phyloP scores from a whole-genome alignment of 2,329 filamentous ascomycete species.

The Fusarium verrucosum region DNA sequence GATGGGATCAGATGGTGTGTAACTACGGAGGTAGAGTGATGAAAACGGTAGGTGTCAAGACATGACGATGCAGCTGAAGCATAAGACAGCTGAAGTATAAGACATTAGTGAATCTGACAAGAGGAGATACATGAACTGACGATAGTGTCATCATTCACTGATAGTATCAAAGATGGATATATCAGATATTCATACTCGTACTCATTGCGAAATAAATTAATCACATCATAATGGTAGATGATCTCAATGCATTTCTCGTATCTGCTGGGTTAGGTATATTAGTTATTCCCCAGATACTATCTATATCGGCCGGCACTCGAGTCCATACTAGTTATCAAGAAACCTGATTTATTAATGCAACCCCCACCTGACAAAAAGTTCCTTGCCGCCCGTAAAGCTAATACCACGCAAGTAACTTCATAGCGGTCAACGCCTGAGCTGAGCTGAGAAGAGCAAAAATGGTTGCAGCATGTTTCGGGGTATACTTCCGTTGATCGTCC shows the following conservation, averaged over 20 bases:
- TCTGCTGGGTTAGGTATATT: slow-evolving; percentile 9
- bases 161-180: background rate
- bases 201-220: background rate
- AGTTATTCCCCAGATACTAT: slow-evolving; percentile 15
- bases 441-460: background rate
- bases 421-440: slow-evolving; percentile 11
- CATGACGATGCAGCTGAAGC: slow-evolving; percentile 13
- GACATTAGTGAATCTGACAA: background rate
- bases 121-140: background rate
- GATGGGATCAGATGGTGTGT: slow-evolving; percentile 19
- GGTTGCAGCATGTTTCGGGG: slow-evolving; percentile 16
- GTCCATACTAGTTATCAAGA: slow-evolving; percentile 9
- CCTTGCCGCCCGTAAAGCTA: background rate
- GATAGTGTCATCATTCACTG: too few relatives aligned
- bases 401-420: background rate
- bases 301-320: slow-evolving; percentile 5
- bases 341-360: slow-evolving; percentile 9
- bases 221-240: background rate
- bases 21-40: slow-evolving; percentile 14
- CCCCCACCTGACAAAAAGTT: slow-evolving; percentile 22
- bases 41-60: slow-evolving; percentile 28
- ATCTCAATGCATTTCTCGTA: background rate
- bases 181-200: background rate
- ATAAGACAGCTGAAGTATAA: slow-evolving; percentile 9
- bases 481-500: slow-evolving; percentile 13